Conservation (phyloP, 768 basidiomycete species). For the Pisolithus orientalis region DNA sequence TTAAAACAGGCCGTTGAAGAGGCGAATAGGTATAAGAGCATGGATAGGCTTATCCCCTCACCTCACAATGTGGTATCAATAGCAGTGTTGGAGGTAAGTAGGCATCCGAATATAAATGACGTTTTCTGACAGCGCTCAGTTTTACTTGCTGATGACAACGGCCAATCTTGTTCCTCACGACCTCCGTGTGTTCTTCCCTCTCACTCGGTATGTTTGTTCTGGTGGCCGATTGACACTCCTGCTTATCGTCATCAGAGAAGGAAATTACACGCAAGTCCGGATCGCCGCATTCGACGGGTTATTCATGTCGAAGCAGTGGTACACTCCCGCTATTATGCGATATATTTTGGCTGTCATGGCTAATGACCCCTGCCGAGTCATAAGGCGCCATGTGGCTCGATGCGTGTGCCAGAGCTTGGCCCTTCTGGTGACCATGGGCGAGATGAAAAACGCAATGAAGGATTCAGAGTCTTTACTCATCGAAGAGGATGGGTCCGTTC, state of each 20-base stretch:
- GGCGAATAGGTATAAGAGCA: conserved; percentile 86
- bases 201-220: conserved; percentile 63
- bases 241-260: conserved; percentile 56
- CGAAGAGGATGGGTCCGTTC: conserved; percentile 76
- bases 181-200: conserved; percentile 72
- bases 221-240: background rate
- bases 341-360: conserved; percentile 86
- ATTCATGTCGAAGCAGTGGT: conserved; percentile 78
- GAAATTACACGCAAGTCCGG: conserved; percentile 88
- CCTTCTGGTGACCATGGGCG: conserved; percentile 81
- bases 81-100: conserved; percentile 78
- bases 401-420: conserved; percentile 84
- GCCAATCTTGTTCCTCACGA: conserved; percentile 77
- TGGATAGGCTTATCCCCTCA: conserved; percentile 93
- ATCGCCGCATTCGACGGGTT: conserved; percentile 92
- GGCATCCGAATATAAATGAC: background rate
- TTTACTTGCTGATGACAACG: conserved; percentile 69
- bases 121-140: conserved; percentile 39
- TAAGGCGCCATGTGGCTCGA: conserved; percentile 84
- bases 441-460: conserved; percentile 72
- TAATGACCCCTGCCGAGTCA: conserved; percentile 72
- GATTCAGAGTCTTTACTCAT: conserved; percentile 75
- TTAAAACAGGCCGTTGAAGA: conserved; percentile 73
- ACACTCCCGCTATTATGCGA: conserved; percentile 74
- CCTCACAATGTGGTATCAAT: conserved; percentile 90